phyloP scores from a whole-genome alignment of 1,139 yeast species.

The Yamadazyma triangularis region DNA sequence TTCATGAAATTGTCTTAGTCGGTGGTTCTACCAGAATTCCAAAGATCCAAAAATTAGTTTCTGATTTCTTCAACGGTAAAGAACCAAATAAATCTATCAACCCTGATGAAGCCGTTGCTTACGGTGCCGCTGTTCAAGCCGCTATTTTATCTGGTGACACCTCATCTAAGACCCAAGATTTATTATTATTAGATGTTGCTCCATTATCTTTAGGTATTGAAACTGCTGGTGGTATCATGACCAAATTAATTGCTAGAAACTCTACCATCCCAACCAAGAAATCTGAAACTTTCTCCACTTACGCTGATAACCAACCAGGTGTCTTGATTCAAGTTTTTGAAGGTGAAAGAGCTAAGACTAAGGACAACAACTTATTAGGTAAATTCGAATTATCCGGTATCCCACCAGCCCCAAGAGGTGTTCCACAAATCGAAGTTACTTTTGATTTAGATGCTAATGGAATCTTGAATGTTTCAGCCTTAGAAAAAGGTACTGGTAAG shows the following conservation, averaged over 20 bases:
- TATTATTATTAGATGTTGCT: slow-evolving; percentile 94
- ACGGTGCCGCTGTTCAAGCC: slow-evolving; percentile 99
- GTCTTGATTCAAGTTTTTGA: slow-evolving; percentile 99
- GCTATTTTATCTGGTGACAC: slow-evolving; percentile 98
- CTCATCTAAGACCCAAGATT: slow-evolving; percentile 95
- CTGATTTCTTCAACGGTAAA: slow-evolving; percentile 98
- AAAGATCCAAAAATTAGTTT: slow-evolving; percentile 94
- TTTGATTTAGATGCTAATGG: slow-evolving; percentile 99
- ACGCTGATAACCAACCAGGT: slow-evolving; percentile 98
- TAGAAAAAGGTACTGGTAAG: slow-evolving; percentile 92
- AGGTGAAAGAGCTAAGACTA: slow-evolving; percentile 99
- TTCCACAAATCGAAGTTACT: slow-evolving; percentile 98
- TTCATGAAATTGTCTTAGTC: slow-evolving; percentile 94
- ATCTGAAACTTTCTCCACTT: slow-evolving; percentile 99
- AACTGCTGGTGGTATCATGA: slow-evolving; percentile 99
- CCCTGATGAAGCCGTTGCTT: slow-evolving; percentile 99
- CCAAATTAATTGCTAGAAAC: slow-evolving; percentile 98
- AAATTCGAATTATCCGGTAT: slow-evolving; percentile 98
- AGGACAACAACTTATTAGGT: slow-evolving; percentile 98
- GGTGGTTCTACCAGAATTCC: slow-evolving; percentile 99
- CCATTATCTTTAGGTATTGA: slow-evolving; percentile 98
- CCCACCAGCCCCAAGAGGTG: slow-evolving; percentile 99
- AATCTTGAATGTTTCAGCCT: slow-evolving; percentile 92
- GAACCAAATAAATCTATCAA: slow-evolving; percentile 93
- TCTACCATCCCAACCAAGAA: slow-evolving; percentile 99